Conservation (phyloP, 2,329 filamentous ascomycete species). For the Thermochaetoides dissita region DNA sequence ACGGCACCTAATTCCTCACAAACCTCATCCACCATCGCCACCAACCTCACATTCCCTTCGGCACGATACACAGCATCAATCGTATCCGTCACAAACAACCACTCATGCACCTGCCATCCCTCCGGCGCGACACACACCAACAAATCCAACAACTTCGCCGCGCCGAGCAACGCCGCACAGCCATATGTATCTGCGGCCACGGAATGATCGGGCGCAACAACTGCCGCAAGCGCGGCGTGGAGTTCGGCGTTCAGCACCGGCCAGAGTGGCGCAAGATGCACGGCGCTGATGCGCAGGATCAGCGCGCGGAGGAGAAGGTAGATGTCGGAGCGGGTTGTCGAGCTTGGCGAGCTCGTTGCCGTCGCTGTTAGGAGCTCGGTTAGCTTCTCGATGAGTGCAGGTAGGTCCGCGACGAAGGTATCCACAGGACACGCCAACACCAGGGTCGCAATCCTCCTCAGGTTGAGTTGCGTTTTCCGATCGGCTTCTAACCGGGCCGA, state of each 20-base stretch:
- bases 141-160: conserved; percentile 83
- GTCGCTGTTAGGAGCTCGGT: conserved; percentile 77
- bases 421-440: conserved; percentile 66
- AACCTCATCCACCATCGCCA: conserved; percentile 72
- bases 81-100: conserved; percentile 94
- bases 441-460: conserved; percentile 68
- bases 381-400: conserved; percentile 63
- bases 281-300: conserved; percentile 60
- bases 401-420: conserved; percentile 64
- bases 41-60: conserved; percentile 34
- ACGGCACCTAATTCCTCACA: conserved; percentile 52
- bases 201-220: conserved; percentile 53
- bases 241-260: conserved; percentile 79
- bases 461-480: conserved; percentile 76
- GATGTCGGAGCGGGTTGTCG: conserved; percentile 73
- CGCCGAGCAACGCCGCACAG: conserved; percentile 66
- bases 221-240: conserved; percentile 62
- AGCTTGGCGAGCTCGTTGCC: conserved; percentile 79
- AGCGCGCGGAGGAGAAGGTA: conserved; percentile 79
- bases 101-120: conserved; percentile 96
- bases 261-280: conserved; percentile 78
- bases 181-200: conserved; percentile 57
- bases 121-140: conserved; percentile 79
- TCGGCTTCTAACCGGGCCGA: conserved; percentile 92
- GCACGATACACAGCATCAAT: conserved; percentile 89